These are phyloP conservation scores for Cercospora berteroae DNA, from an alignment of 2,329 filamentous ascomycete species.

Conservation along the genomic window DNA sequence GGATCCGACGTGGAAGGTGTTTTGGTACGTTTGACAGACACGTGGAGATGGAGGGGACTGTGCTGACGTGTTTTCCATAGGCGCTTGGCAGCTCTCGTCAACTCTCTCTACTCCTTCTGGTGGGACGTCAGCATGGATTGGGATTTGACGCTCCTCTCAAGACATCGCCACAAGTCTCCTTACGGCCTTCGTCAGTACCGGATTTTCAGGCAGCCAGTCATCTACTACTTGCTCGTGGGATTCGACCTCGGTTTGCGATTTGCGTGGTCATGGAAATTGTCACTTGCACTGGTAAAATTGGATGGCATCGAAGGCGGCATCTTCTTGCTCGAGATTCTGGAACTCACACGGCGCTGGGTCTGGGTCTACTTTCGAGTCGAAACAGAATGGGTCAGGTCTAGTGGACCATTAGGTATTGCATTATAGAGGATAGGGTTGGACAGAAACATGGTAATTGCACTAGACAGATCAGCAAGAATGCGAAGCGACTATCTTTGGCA, in stretches of 20 bases:
- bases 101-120: conserved; percentile 95
- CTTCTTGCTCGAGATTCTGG: conserved; percentile 81
- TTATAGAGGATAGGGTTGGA: neutral
- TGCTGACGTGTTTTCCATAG: conserved; percentile 14
- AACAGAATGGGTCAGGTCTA: conserved; percentile 69
- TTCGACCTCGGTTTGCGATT: conserved; percentile 80
- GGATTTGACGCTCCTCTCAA: conserved; percentile 81
- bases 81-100: conserved; percentile 54
- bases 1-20: conserved; percentile 20
- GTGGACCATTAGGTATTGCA: conserved; percentile 5
- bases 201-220: conserved; percentile 65
- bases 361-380: conserved; percentile 97
- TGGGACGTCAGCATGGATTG: conserved; percentile 97
- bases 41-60: neutral
- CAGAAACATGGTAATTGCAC: neutral
- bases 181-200: conserved; percentile 75
- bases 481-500: neutral
- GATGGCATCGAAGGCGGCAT: conserved; percentile 85
- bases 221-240: conserved; percentile 80
- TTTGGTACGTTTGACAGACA: conserved; percentile 19
- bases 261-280: conserved; percentile 88
- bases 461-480: neutral
- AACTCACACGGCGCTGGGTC: conserved; percentile 85
- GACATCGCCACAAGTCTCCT: conserved; percentile 61
- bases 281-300: conserved; percentile 75